These are phyloP conservation scores for Thelonectria rubi DNA, from an alignment of 2,329 filamentous ascomycete species.

Conservation along the genomic window DNA sequence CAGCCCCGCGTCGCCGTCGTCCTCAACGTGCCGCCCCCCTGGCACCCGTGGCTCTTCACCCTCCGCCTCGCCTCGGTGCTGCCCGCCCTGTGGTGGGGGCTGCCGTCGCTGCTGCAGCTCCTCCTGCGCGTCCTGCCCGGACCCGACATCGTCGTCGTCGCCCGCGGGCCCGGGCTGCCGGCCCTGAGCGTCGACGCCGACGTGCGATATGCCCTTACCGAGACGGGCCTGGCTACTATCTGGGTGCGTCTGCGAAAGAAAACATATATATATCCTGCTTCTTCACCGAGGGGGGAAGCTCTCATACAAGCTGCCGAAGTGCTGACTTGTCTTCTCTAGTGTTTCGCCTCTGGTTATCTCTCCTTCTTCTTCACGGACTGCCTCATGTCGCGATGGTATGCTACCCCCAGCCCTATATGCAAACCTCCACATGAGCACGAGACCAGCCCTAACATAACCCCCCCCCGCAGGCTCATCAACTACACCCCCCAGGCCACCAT, in stretches of 20 bases:
- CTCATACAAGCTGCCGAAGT: background rate
- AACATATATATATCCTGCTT: constrained; percentile 1
- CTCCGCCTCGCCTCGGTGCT: constrained; percentile 77
- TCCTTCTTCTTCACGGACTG: constrained; percentile 87
- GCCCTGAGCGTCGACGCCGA: constrained; percentile 35
- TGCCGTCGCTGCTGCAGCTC: constrained; percentile 74
- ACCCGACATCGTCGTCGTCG: constrained; percentile 43
- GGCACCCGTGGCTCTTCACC: constrained; percentile 77
- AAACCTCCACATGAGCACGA: background rate
- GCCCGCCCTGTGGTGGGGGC: constrained; percentile 76
- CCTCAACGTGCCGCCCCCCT: constrained; percentile 75
- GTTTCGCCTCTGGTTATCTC: constrained; percentile 78
- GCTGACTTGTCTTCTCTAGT: constrained; percentile 56
- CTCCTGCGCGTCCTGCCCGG: constrained; percentile 67
- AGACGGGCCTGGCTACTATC: constrained; percentile 76
- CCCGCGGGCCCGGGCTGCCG: constrained; percentile 32
- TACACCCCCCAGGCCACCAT: constrained; percentile 85
- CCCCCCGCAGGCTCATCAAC: constrained; percentile 73
- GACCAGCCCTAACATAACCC: background rate
- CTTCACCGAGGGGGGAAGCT: constrained; percentile 1
- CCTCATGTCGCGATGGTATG: constrained; percentile 82
- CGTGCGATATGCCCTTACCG: constrained; percentile 61
- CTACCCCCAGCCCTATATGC: constrained; percentile 21
- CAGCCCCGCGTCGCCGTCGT: constrained; percentile 83
- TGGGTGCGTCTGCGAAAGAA: constrained; percentile 74